Percentiles rank a stretch among this genome's conserved stretches.
Evolutionary conservation across 2,329 filamentous ascomycete genomes (phyloP).

Genomic region (Sporothrix pallida): DNA sequence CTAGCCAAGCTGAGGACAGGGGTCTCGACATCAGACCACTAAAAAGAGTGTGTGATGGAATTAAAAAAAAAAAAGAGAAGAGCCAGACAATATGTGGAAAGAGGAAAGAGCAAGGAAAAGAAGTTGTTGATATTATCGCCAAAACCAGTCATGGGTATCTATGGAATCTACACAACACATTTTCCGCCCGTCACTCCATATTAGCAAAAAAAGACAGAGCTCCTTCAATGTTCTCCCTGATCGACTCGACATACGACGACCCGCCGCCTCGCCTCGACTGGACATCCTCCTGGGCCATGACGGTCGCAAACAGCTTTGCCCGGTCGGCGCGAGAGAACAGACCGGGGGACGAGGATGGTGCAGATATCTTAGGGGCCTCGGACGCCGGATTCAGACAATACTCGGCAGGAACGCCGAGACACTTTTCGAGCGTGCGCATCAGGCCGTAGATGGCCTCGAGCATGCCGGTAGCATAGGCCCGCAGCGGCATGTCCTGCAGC

Average conservation of each 20-base stretch:
- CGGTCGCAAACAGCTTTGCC: not conserved
- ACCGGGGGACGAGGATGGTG: not conserved
- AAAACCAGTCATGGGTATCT: too few species aligned
- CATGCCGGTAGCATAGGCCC: slow-evolving; percentile 8
- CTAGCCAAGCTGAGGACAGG: too few species aligned
- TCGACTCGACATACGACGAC: slow-evolving; percentile 21
- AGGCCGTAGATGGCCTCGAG: slow-evolving; percentile 18
- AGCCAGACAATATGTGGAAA: too few species aligned
- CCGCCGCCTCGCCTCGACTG: not conserved
- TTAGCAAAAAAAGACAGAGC: not conserved
- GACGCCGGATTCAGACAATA: not conserved
- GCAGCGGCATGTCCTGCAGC: slow-evolving; percentile 20
- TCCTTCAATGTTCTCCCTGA: slow-evolving; percentile 1
- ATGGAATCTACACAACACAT: too few species aligned
- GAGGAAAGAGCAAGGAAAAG: too few species aligned
- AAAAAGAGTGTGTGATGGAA: too few species aligned
- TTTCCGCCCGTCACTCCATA: not conserved
- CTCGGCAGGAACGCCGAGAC: not conserved
- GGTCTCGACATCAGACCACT: too few species aligned
- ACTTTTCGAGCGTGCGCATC: not conserved
- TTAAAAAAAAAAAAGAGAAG: too few species aligned
- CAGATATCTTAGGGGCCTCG: not conserved
- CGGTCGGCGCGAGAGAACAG: slow-evolving; percentile 12
- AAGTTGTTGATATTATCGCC: too few species aligned
- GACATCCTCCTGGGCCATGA: slow-evolving; percentile 15